phyloP scores from a whole-genome alignment of 768 basidiomycete genomes.

The Porpolomopsis calyptriformis region DNA sequence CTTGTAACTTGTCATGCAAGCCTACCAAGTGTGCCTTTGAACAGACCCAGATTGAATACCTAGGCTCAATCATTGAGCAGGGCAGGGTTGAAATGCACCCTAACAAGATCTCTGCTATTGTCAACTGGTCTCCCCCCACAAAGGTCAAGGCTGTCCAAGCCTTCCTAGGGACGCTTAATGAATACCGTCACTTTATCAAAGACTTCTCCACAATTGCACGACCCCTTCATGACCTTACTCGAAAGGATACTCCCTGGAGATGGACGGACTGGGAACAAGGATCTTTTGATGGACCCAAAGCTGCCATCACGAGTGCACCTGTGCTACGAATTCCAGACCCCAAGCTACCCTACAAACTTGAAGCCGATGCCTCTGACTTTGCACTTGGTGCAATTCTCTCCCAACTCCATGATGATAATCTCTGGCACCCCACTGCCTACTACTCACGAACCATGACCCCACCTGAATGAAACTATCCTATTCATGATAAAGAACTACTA shows the following conservation, averaged over 20 bases:
- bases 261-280: neutral
- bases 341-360: neutral
- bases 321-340: neutral
- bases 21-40: neutral
- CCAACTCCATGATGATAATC: conserved; percentile 4
- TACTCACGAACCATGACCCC: conserved; percentile 21
- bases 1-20: neutral
- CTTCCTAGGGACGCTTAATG: neutral
- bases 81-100: neutral
- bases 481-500: conserved; percentile 37
- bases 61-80: neutral
- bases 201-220: neutral
- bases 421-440: neutral
- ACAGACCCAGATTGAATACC: neutral
- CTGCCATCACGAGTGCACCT: neutral
- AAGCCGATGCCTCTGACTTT: neutral
- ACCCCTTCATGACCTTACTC: neutral
- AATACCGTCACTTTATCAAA: neutral
- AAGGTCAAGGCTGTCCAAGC: neutral
- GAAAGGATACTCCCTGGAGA: neutral
- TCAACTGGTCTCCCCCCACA: neutral
- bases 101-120: neutral
- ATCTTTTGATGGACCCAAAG: neutral
- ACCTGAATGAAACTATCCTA: conserved; percentile 35
- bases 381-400: neutral